Conservation (phyloP, 169 alveolate species). For the Cryptosporidium meleagridis region DNA sequence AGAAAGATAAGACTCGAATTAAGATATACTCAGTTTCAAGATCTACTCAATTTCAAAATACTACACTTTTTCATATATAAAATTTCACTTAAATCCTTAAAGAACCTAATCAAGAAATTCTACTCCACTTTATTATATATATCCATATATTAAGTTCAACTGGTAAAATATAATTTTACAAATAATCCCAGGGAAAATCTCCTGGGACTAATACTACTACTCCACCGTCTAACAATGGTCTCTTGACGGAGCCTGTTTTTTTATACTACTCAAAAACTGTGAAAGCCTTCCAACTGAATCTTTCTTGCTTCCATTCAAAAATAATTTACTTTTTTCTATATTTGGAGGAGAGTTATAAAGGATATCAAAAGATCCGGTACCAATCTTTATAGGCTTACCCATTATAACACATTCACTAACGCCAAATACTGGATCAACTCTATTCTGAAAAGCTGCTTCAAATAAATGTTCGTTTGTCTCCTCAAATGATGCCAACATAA, state of each 20-base stretch:
- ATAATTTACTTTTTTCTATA: constrained; percentile 2
- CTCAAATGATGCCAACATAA: constrained; percentile 98
- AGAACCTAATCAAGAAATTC: background rate
- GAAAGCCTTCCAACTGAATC: constrained; percentile 53
- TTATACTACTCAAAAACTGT: constrained; percentile 34
- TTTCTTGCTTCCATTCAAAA: constrained; percentile 3
- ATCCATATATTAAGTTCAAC: background rate
- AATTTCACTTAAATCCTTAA: background rate
- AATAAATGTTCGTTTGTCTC: constrained; percentile 97
- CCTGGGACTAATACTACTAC: background rate
- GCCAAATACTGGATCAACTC: constrained; percentile 92
- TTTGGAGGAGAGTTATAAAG: constrained; percentile 77
- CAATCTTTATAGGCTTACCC: constrained; percentile 95
- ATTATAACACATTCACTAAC: constrained; percentile 96
- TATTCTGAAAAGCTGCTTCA: constrained; percentile 95
- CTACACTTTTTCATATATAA: background rate
- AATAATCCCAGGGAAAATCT: background rate
- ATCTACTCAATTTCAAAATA: too few species aligned
- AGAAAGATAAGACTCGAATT: too few species aligned
- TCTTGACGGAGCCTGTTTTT: background rate
- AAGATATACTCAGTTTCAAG: too few species aligned
- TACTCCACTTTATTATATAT: too few species aligned
- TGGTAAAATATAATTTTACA: too few species aligned
- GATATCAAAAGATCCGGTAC: constrained; percentile 95
- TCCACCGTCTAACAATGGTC: background rate